Evolutionary conservation across 805 yeast genomes (phyloP).

Genomic region (Ogataea methylovora): DNA sequence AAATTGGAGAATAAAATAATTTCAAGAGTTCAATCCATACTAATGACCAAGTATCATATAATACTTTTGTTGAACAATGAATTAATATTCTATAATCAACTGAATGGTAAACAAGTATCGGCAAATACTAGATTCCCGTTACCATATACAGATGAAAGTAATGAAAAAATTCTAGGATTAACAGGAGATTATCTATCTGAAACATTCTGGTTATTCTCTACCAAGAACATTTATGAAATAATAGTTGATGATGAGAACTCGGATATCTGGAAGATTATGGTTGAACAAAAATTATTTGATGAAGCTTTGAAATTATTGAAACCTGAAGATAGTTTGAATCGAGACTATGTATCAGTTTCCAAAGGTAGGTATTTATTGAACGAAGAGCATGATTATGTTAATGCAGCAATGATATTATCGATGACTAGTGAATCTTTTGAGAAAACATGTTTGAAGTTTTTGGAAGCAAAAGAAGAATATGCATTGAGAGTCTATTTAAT

Average conservation of each 20-base stretch:
- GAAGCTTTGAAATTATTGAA: conserved; percentile 47
- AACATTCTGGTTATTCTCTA: conserved; percentile 76
- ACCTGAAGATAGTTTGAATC: conserved; percentile 27
- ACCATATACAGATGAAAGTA: conserved; percentile 17
- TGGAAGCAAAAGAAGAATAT: conserved; percentile 33
- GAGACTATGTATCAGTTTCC: conserved; percentile 41
- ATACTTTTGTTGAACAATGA: conserved; percentile 38
- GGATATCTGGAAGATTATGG: conserved; percentile 65
- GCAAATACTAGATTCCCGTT: conserved; percentile 30
- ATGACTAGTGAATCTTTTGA: conserved; percentile 62
- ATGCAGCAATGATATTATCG: conserved; percentile 57
- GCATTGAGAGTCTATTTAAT: conserved; percentile 41
- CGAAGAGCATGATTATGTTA: conserved; percentile 13
- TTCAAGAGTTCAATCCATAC: conserved; percentile 25
- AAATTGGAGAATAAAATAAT: neutral
- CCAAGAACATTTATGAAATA: conserved; percentile 59
- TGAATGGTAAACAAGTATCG: conserved; percentile 40
- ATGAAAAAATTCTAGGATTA: conserved; percentile 31
- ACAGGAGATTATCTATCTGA: conserved; percentile 38
- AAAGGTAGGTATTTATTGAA: conserved; percentile 45
- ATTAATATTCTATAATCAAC: conserved; percentile 38
- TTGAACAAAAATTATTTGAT: conserved; percentile 48
- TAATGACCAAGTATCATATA: conserved; percentile 49
- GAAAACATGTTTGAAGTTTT: conserved; percentile 49
- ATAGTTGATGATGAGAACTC: conserved; percentile 59